Evolutionary conservation across 176 grass and related monocot genomes (phyloP).

Genomic region (Poa pratensis): DNA sequence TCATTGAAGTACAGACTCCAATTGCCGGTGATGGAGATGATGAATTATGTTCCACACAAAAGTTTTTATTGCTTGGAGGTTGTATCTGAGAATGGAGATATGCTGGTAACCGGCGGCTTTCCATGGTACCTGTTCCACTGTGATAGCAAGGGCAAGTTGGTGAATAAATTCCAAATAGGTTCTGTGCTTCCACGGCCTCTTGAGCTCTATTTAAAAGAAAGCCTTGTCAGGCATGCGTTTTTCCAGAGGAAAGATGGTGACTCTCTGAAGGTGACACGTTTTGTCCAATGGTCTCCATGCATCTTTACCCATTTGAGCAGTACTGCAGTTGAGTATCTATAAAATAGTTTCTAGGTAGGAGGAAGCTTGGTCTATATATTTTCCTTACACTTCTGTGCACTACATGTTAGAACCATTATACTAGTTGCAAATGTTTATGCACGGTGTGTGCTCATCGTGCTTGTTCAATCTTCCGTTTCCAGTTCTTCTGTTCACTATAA

Average conservation of each 20-base stretch:
- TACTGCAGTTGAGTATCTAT: too few species aligned
- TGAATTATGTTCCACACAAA: too few species aligned
- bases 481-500: too few species aligned
- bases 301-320: background rate
- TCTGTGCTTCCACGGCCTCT: too few species aligned
- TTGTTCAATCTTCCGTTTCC: too few species aligned
- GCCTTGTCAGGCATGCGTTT: slow-evolving; percentile 7
- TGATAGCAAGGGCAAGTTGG: slow-evolving; percentile 15
- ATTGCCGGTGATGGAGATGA: background rate
- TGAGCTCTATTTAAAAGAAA: slow-evolving; percentile 11
- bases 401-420: background rate
- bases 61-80: background rate
- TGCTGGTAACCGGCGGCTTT: background rate
- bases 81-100: slow-evolving; percentile 10
- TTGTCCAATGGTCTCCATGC: background rate
- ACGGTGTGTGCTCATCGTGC: background rate
- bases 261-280: background rate
- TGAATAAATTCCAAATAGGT: background rate
- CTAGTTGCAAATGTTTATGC: background rate
- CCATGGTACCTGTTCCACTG: background rate
- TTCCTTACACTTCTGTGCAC: background rate
- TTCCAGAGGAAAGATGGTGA: background rate
- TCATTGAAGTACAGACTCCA: background rate
- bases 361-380: background rate
- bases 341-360: background rate